These are phyloP conservation scores for Backusella mclennaniae DNA, from an alignment of 192 early-diverging fungal genomes.

Conservation along the genomic window DNA sequence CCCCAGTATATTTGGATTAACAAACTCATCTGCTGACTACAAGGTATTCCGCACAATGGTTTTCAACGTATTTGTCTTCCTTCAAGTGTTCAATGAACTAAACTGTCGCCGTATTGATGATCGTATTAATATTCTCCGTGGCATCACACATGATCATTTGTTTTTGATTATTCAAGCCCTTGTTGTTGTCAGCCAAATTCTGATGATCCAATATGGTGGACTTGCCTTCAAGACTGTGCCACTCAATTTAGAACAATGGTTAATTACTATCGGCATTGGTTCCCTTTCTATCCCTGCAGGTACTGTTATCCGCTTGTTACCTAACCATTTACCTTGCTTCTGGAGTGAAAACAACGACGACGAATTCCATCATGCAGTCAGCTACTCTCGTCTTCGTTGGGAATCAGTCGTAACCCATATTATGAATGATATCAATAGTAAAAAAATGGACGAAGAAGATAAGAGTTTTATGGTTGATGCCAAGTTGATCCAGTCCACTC, in stretches of 20 bases:
- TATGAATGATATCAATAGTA: conserved; percentile 7
- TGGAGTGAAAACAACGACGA: conserved; percentile 25
- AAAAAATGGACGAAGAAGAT: not conserved
- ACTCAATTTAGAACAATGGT: conserved; percentile 71
- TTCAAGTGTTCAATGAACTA: conserved; percentile 94
- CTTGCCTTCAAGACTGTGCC: conserved; percentile 80
- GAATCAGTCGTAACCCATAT: conserved; percentile 13
- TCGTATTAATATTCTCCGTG: conserved; percentile 81
- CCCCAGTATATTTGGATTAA: conserved; percentile 58
- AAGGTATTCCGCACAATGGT: conserved; percentile 70
- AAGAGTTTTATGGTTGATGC: not conserved
- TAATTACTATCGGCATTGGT: conserved; percentile 76
- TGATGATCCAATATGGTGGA: conserved; percentile 86
- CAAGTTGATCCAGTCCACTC: not conserved
- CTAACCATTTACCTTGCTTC: conserved; percentile 30
- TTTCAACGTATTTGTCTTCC: conserved; percentile 93
- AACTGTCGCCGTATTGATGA: conserved; percentile 84
- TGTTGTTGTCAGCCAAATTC: conserved; percentile 56
- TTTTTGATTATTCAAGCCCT: conserved; percentile 73
- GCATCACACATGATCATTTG: conserved; percentile 72
- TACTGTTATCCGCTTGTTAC: conserved; percentile 72
- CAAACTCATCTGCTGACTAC: conserved; percentile 32
- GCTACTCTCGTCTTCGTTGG: conserved; percentile 26
- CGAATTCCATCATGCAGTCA: conserved; percentile 40
- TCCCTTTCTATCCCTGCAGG: conserved; percentile 70